Conservation (phyloP, 2,329 filamentous ascomycete species). For the Talaromyces sp. region DNA sequence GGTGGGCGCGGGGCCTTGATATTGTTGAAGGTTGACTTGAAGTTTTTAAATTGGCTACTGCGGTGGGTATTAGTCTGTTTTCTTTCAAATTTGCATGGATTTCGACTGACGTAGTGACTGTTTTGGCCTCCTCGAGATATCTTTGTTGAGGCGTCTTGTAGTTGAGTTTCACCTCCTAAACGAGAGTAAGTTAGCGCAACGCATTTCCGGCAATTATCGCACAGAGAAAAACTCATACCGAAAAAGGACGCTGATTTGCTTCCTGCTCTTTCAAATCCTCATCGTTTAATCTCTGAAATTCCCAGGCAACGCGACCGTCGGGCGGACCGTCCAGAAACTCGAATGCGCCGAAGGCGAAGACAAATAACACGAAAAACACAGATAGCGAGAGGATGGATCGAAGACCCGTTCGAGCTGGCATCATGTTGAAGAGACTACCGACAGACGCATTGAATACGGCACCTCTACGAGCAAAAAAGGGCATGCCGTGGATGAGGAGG, state of each 20-base stretch:
- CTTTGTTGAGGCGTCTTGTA: constrained; percentile 16
- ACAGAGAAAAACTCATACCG: background rate
- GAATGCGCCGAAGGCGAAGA: constrained; percentile 13
- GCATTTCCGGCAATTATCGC: background rate
- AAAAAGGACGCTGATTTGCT: constrained; percentile 9
- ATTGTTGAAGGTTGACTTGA: constrained; percentile 18
- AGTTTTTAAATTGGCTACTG: constrained; percentile 15
- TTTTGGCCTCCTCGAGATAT: constrained; percentile 18
- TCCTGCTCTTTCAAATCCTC: constrained; percentile 14
- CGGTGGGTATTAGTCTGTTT: background rate
- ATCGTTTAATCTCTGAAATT: constrained; percentile 12
- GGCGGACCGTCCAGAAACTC: constrained; percentile 3
- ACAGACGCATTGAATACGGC: constrained; percentile 16
- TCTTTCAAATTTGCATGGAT: background rate
- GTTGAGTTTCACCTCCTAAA: constrained; percentile 14
- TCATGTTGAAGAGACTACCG: constrained; percentile 14
- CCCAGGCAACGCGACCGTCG: constrained; percentile 12
- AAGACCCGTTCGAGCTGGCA: constrained; percentile 14
- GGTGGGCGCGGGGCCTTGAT: constrained; percentile 11
- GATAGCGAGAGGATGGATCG: constrained; percentile 17
- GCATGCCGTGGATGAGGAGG: constrained; percentile 12
- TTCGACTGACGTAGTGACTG: constrained; percentile 10
- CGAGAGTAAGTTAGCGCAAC: background rate
- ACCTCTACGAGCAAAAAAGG: constrained; percentile 14
- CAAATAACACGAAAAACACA: constrained; percentile 17